phyloP scores from a whole-genome alignment of 2,329 filamentous ascomycete species.

The Talaromyces sp. region DNA sequence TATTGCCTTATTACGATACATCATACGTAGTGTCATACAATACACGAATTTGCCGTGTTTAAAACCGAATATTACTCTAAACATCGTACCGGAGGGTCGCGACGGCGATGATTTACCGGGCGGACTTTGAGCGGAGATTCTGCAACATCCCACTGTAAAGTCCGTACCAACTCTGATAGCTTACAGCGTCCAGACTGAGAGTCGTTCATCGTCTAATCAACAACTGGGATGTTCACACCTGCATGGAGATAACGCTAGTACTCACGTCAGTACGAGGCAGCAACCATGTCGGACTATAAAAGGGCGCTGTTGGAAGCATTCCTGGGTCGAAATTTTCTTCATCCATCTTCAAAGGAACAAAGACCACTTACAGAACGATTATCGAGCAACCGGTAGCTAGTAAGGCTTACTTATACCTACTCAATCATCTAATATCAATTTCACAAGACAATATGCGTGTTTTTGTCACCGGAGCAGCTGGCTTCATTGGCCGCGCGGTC shows the following conservation, averaged over 20 bases:
- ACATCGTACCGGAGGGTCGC: neutral
- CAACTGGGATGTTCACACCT: neutral
- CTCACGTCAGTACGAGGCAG: neutral
- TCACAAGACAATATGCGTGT: conserved; percentile 16
- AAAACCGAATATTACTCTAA: neutral
- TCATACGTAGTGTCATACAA: neutral
- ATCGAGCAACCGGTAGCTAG: neutral
- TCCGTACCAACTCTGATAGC: conserved; percentile 1
- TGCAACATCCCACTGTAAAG: neutral
- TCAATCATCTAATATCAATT: neutral
- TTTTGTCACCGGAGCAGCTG: conserved; percentile 43
- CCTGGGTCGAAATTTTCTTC: neutral
- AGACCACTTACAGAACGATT: neutral
- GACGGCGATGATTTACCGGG: neutral
- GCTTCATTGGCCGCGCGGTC: conserved; percentile 40
- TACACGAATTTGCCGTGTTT: neutral
- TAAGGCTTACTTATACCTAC: neutral
- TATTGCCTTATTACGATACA: neutral
- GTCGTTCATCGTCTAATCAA: neutral
- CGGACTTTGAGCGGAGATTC: neutral
- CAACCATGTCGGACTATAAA: neutral
- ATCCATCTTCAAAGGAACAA: neutral
- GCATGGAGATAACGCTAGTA: neutral
- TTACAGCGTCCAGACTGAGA: neutral
- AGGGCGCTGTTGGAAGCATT: neutral